Evolutionary conservation across 305 asterid species (phyloP), one percentile per base, ranked within the genome.

Genomic region (Petunia hybrid): DNA sequence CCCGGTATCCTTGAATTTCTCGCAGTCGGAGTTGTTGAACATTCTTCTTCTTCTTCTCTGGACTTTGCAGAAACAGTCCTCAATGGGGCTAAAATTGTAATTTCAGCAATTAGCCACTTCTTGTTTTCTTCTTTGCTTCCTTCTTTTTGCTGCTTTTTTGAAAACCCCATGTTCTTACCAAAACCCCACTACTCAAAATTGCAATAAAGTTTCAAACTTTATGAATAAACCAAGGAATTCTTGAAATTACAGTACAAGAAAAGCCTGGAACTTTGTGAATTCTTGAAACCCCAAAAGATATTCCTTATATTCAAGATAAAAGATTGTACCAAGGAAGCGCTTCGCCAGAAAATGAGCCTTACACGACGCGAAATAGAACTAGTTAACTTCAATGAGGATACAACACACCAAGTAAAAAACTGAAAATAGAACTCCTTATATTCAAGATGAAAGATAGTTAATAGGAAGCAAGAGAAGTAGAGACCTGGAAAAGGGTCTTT

Each of bases 21-120:
- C 82, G 91, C 89, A 79, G 93, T 91, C 78, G 92, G 92, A 4
- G 89, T 86, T 1, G 91, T 85, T 48, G 87, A 62, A 64, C 60
- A 53, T 4, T 82, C 76, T 5, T 73, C 81, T 63, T 78, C 2
- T 41, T 56, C 84, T 6, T 78, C 83, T 7, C 69, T 79, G 5
- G 79, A 80, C 43, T 79, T 83, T 0, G 90, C 89, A 2, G 89
- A 82, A 57, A 92, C 85, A 41, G 93, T 84, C 62, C 87, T 92
- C 81, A 90, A 63, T 12, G 94, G 97, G 65, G 91, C 86, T 80
- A 91, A 51, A 6, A 88, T 81, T 4, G 91, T 77, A 53, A 88
- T 87, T 81, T 92, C 98, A 60, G 91, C 90, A 12, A 91, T 85
- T 7, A 90, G 85, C 92, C 94, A 93, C 75, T 87, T 88, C 39